Conservation (phyloP, 78 protist species). For the Dictyostelium firmibasis region DNA sequence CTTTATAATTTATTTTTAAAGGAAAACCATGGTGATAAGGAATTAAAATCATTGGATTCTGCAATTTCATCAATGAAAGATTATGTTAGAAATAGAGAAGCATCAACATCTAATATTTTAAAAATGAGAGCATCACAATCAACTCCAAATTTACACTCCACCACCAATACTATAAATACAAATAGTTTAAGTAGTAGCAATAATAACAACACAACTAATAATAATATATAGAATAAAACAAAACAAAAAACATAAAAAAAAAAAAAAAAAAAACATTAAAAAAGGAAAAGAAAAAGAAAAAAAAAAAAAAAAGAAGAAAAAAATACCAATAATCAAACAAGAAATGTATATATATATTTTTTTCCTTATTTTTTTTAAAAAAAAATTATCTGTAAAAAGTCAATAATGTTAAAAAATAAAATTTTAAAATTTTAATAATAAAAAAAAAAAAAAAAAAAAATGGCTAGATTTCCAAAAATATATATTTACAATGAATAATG, state of each 20-base stretch:
- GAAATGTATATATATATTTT: no score
- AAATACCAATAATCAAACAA: no score
- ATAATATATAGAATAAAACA: neutral
- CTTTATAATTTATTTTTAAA: neutral
- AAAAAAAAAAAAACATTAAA: neutral
- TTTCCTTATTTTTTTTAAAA: no score
- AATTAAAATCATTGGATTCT: slow-evolving; percentile 51
- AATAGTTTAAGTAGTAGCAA: neutral
- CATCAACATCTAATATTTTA: slow-evolving; percentile 3
- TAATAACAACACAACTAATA: neutral
- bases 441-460: no score
- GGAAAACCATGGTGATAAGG: slow-evolving; percentile 40
- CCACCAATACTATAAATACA: neutral
- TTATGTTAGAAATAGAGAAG: slow-evolving; percentile 68
- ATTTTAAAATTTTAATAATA: no score
- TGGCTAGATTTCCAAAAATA: no score
- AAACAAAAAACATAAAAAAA: no score
- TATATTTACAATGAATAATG: no score
- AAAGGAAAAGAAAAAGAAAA: neutral
- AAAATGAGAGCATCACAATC: slow-evolving; percentile 48
- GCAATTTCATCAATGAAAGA: slow-evolving; percentile 58
- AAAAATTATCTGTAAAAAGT: no score
- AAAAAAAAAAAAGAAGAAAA: neutral
- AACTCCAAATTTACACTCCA: slow-evolving; percentile 30
- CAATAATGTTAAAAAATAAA: no score